phyloP scores from a whole-genome alignment of 192 early-diverging fungal species.

The Backusella tarrabulga region DNA sequence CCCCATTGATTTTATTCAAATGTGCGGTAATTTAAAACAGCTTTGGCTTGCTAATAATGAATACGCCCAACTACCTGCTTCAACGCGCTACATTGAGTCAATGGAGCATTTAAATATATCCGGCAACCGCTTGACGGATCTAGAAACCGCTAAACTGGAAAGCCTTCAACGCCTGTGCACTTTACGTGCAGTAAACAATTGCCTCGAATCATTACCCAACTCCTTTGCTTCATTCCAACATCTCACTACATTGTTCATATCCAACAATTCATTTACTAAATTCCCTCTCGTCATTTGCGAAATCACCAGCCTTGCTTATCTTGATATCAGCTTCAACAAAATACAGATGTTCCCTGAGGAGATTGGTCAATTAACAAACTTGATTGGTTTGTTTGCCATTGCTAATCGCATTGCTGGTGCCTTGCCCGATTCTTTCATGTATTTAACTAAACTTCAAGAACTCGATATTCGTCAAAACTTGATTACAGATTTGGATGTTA shows the following conservation, averaged over 20 bases:
- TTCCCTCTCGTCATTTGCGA: constrained; percentile 68
- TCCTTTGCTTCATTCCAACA: constrained; percentile 54
- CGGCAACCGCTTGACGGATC: constrained; percentile 66
- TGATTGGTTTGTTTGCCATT: constrained; percentile 63
- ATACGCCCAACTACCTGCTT: constrained; percentile 62
- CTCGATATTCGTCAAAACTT: constrained; percentile 83
- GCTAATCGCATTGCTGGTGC: constrained; percentile 75
- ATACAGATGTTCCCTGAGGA: constrained; percentile 71
- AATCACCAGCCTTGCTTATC: constrained; percentile 56
- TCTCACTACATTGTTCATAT: constrained; percentile 67
- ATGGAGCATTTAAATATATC: constrained; percentile 77
- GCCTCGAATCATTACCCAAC: constrained; percentile 67
- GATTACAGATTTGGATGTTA: constrained; percentile 64
- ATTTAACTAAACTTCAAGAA: constrained; percentile 60
- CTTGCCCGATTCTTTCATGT: constrained; percentile 60
- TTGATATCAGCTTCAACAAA: constrained; percentile 85
- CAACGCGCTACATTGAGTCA: constrained; percentile 59
- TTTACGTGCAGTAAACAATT: constrained; percentile 72
- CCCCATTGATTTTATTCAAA: constrained; percentile 80
- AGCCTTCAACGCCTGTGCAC: constrained; percentile 56
- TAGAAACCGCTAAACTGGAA: constrained; percentile 67
- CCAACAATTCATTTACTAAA: constrained; percentile 74
- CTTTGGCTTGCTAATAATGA: constrained; percentile 73
- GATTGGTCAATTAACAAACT: constrained; percentile 61
- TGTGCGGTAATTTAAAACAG: constrained; percentile 62